Base-by-base conservation (phyloP, 2,329 filamentous ascomycete species). In the Aspergillus sp. region DNA sequence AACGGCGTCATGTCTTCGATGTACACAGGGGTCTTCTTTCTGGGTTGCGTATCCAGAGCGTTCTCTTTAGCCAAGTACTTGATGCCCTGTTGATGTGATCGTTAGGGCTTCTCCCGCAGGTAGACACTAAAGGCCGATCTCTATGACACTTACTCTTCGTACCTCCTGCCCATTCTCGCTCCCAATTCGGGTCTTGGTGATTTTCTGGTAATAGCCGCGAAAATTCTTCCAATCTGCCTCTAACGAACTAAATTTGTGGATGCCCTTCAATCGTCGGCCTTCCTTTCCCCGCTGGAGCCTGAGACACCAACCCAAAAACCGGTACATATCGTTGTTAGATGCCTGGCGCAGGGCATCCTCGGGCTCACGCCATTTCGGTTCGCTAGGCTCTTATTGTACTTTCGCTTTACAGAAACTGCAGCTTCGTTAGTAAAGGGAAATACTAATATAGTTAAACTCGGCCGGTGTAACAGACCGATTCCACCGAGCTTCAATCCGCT, bases 21-120 rank as follows among this genome's bases (percentile, higher is more conserved):
- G 39, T 42, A 42, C 12, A 44, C 37, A 19, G 37, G 42, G 7
- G 34, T 37, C 33, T 44, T 44, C 30, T 39, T 34, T 39, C 29
- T 11, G 5, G 35, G 30, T 15, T 44, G 31, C 12, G 34, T 42
- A 24, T 44, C 39, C 15, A 44, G 24, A 8, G 26, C 28, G 29
- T 40, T 30, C 31, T 41, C 31, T 5, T 33, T 3, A 13, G 40
- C 32, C 19, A 41, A 30, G 13, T 28, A 38, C 24, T 35, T 42
- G 14, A 40, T 32, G 20, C 37, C 35, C 40, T 41, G 22, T 8
- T 30, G 26, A 33, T 27, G n/a, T n/a, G n/a, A n/a, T n/a, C n/a
- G n/a, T n/a, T n/a, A n/a, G n/a, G n/a, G n/a, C n/a, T n/a, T n/a
- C n/a, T n/a, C n/a, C n/a, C n/a, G n/a, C n/a, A 27, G 11, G 14